Base-by-base conservation (phyloP, 139 green algal genomes). In the Zygnema cylindricum region DNA sequence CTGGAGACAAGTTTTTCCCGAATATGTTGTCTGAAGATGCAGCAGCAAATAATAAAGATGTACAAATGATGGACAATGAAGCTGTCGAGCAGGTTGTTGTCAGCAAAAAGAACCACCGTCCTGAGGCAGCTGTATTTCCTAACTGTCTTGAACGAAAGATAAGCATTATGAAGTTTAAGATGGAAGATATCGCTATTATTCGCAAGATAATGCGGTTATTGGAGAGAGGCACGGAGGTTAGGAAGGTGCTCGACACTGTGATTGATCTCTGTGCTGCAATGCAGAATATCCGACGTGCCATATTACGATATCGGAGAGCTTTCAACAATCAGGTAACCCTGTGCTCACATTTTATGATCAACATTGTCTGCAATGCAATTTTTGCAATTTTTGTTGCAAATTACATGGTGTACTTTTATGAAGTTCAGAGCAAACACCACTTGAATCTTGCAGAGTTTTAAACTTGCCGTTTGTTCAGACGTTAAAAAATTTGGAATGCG, bases 261-360 rank as follows among this genome's bases (percentile, higher is more conserved):
- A 30, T 57, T 1, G 71, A 89, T 43, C 77, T 69, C 32, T 69
- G 23, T 63, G 69, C 85, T 38, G 43, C 76, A 33, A 95, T 98
- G 82, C 96, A 85, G 69, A 89, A 98, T 88, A 89, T 91, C 0
- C 95, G 93, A 55, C 93, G 89, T 1, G 82, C 93, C 49, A 87
- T 98, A 25, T 92, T 98, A 82, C 97, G 98, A 91, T 93, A 98
- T 85, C 91, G 96, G n/a, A 93, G 94, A 0, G 86, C 92, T 55
- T 98, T 98, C 93, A 96, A 97, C 88, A 94, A 93, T 30, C 69
- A 87, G 71, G 69, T 87, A n/a, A n/a, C n/a, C n/a, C n/a, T n/a
- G n/a, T n/a, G n/a, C n/a, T 23, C n/a, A 39, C 23, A 77, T 49
- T 16, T 49, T 16, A 85, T 77, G 22, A 82, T 35, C 36, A 35